Evolutionary conservation across 1,139 yeast genomes (phyloP).

Genomic region (Tardiomyces blankii): DNA sequence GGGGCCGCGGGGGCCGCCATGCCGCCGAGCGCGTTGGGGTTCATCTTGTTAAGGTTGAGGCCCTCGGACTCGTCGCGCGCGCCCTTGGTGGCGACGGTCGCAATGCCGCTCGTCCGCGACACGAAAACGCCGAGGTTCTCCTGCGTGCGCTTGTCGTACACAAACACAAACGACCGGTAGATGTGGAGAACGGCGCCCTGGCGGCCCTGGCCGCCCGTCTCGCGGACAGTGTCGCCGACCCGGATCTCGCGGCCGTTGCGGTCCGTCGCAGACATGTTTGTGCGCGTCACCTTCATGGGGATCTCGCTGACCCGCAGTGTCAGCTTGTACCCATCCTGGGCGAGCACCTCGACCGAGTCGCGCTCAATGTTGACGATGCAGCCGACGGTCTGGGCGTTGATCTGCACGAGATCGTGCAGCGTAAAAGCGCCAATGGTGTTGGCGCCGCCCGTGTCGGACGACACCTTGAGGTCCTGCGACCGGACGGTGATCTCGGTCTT

Average conservation of each 20-base stretch:
- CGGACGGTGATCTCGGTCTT: slow-evolving; percentile 83
- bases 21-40: slow-evolving; percentile 53
- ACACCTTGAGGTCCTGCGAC: slow-evolving; percentile 63
- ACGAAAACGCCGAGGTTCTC: slow-evolving; percentile 93
- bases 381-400: slow-evolving; percentile 81
- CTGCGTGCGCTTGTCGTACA: slow-evolving; percentile 63
- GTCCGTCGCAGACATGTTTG: slow-evolving; percentile 78
- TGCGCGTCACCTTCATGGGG: slow-evolving; percentile 58
- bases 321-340: slow-evolving; percentile 70
- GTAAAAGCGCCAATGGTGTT: slow-evolving; percentile 65
- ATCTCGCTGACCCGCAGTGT: slow-evolving; percentile 71
- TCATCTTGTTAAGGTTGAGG: slow-evolving; percentile 72
- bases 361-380: slow-evolving; percentile 85
- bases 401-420: slow-evolving; percentile 79
- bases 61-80: slow-evolving; percentile 42
- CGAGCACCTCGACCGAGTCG: slow-evolving; percentile 69
- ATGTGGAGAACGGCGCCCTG: slow-evolving; percentile 85
- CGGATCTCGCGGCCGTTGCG: slow-evolving; percentile 72
- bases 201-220: slow-evolving; percentile 64
- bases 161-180: slow-evolving; percentile 65
- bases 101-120: slow-evolving; percentile 61
- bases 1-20: slow-evolving; percentile 46
- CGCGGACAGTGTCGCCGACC: slow-evolving; percentile 87
- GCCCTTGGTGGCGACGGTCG: slow-evolving; percentile 77
- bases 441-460: slow-evolving; percentile 39